Base-by-base conservation (phyloP, 208 protist genomes). In the Leptomonas seymouri region DNA sequence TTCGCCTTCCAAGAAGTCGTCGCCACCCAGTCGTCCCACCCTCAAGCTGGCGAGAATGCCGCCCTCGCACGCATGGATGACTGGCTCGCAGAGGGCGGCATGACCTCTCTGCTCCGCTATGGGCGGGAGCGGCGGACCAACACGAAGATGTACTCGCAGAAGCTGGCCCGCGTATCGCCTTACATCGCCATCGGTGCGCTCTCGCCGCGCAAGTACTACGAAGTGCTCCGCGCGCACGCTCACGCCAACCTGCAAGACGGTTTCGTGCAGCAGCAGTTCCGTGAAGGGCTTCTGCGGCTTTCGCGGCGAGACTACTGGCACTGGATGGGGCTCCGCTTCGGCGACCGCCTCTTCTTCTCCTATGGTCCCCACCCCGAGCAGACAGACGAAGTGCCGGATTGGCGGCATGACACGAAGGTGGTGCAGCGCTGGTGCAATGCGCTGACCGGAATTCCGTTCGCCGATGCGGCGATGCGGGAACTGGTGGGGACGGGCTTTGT, bases 231-330 rank as follows among this genome's bases (percentile, higher is more conserved):
- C 6, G 16, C 39, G 21, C 76, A 87, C 71, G 69, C 90, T 20
- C 75, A 82, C 31, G 84, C 65, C 21, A 61, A 88, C 55, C 44
- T 81, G 34, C 78, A 81, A 3, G 87, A 95, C 67, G 84, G 79
- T 34, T 95, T 91, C 74, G 82, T 82, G 31, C 89, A 95, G 65
- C 73, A 79, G 76, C 89, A 94, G 74, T 95, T 85, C 64, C 86
- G 88, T 41, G 90, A 95, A 45, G 89, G 71, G 0, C 48, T 97
- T 34, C 76, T 95, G 44, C 81, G 93, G 56, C 82, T 97, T 25
- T 90, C 82, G 20, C 78, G 87, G 58, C 86, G 93, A 3, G 93
- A 97, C 65, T 94, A 93, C 74, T 97, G 90, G 85, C 90, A 97
- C 59, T 97, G 89, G 86, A 86, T 92, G 84, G 90, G 90, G 3